phyloP scores from a whole-genome alignment of 2,329 filamentous ascomycete genomes.

The Exophiala aquamarina region DNA sequence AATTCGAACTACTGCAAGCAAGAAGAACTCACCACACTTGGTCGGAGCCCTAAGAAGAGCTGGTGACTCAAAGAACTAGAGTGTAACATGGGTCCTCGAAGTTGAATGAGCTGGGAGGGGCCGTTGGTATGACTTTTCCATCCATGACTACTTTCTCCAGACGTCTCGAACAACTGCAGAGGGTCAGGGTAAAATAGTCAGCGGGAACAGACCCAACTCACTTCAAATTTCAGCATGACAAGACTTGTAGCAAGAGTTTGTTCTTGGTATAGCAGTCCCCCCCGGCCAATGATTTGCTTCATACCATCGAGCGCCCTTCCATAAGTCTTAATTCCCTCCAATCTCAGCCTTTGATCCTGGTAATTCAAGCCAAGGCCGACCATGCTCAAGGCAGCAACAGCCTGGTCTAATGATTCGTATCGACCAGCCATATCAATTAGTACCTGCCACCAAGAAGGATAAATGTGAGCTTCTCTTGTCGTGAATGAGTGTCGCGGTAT shows the following conservation, averaged over 20 bases:
- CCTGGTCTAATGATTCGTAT: constrained; percentile 10
- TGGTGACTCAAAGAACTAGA: constrained; percentile 32
- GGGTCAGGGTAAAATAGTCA: background rate
- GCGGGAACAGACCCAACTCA: background rate
- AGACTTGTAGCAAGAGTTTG: constrained; percentile 14
- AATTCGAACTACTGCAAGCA: too few relatives aligned
- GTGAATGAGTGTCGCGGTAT: too few relatives aligned
- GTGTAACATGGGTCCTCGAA: constrained; percentile 35
- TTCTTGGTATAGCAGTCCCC: constrained; percentile 9
- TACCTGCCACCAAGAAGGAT: too few relatives aligned
- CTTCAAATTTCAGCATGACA: constrained; percentile 9
- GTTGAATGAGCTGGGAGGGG: constrained; percentile 28
- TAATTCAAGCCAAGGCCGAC: constrained; percentile 5
- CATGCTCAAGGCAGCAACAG: constrained; percentile 10
- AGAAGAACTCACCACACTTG: constrained; percentile 20
- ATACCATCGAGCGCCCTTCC: constrained; percentile 6
- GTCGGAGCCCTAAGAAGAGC: constrained; percentile 34
- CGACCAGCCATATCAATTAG: too few relatives aligned
- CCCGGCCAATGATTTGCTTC: constrained; percentile 5
- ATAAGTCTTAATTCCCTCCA: constrained; percentile 10
- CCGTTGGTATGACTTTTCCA: constrained; percentile 12
- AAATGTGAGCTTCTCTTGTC: too few relatives aligned
- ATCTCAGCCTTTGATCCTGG: constrained; percentile 5
- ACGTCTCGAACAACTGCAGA: constrained; percentile 10
- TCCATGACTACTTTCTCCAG: constrained; percentile 7